These are phyloP conservation scores for Globomyces sp. DNA, from an alignment of 371 early-diverging fungal species.

Conservation along the genomic window DNA sequence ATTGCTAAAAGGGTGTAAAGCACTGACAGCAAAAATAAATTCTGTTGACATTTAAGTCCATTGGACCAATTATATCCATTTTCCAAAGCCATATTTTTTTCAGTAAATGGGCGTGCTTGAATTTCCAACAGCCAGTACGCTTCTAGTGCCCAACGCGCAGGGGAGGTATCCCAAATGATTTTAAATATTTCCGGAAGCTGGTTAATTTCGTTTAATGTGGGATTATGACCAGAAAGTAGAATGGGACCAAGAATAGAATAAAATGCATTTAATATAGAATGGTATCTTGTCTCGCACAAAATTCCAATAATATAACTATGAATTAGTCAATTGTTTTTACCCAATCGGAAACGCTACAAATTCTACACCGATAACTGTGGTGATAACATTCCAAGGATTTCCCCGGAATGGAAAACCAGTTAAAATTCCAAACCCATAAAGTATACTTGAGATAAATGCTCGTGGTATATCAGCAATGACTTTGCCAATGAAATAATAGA, in stretches of 20 bases:
- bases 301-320: no score
- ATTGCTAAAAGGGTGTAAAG: no score
- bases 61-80: neutral
- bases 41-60: no score
- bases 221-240: slow-evolving; percentile 28
- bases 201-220: slow-evolving; percentile 15
- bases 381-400: neutral
- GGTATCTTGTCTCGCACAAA: no score
- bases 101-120: slow-evolving; percentile 17
- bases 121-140: slow-evolving; percentile 32
- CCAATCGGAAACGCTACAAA: slow-evolving; percentile 32
- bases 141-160: slow-evolving; percentile 38
- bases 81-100: neutral
- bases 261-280: slow-evolving; percentile 24
- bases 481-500: slow-evolving; percentile 42
- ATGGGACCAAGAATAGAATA: slow-evolving; percentile 30
- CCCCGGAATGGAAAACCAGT: slow-evolving; percentile 14
- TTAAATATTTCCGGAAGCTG: neutral
- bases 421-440: slow-evolving; percentile 20
- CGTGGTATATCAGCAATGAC: slow-evolving; percentile 30
- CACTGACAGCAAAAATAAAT: no score
- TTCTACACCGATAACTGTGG: slow-evolving; percentile 24
- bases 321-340: slow-evolving; percentile 6
- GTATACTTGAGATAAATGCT: slow-evolving; percentile 22
- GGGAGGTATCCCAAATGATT: slow-evolving; percentile 29